Conservation (phyloP, 352 stramenopile species). For the Pythium graminicola region DNA sequence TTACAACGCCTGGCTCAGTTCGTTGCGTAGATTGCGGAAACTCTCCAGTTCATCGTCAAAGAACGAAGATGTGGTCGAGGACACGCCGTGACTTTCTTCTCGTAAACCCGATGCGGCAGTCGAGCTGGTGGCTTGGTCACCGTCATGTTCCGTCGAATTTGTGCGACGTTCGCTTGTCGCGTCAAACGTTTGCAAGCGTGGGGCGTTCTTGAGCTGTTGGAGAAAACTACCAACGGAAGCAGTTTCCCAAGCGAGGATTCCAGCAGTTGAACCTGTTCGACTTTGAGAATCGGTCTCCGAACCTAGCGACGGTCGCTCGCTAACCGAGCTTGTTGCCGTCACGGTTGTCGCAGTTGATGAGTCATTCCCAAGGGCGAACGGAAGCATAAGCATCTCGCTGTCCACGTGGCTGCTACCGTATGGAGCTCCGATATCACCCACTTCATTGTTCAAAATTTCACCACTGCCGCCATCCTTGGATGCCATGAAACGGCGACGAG, state of each 20-base stretch:
- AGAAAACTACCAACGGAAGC: conserved; percentile 72
- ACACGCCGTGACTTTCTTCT: not conserved
- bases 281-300: conserved; percentile 8
- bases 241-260: conserved; percentile 31
- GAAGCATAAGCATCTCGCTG: conserved; percentile 38
- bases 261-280: conserved; percentile 10
- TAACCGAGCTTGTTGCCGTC: conserved; percentile 36
- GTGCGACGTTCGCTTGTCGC: not conserved
- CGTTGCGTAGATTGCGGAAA: conserved; percentile 62
- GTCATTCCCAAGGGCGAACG: conserved; percentile 57
- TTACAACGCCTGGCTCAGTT: conserved; percentile 40
- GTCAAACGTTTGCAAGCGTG: conserved; percentile 37
- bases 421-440: conserved; percentile 13
- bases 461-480: conserved; percentile 16
- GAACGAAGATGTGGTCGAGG: conserved; percentile 10
- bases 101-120: not conserved
- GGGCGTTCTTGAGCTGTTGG: conserved; percentile 72
- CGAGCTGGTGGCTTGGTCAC: not conserved
- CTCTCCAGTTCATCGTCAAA: conserved; percentile 76
- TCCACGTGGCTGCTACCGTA: conserved; percentile 14
- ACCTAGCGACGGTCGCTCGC: conserved; percentile 13
- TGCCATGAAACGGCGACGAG: conserved; percentile 40
- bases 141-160: conserved; percentile 1
- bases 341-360: conserved; percentile 37
- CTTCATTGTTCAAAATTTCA: not conserved